These are phyloP conservation scores for Fraxinus ornus DNA, from an alignment of 305 asterid species.

Conservation along the genomic window DNA sequence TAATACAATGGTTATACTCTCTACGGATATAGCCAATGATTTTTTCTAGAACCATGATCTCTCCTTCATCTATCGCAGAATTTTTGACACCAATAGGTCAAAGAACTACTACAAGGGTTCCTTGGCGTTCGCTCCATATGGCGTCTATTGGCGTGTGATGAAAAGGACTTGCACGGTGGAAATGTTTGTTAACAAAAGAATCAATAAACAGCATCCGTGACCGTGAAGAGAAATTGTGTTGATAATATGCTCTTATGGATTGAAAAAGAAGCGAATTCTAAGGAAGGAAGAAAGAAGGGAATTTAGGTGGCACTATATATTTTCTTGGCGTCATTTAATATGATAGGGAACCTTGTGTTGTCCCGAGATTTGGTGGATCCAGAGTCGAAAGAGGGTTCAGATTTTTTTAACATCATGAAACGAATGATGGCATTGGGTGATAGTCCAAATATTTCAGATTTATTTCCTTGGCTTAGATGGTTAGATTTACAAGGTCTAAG, in stretches of 20 bases:
- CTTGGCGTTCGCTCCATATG: no score
- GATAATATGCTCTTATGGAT: slow-evolving; percentile 54
- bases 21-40: no score
- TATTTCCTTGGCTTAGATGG: slow-evolving; percentile 47
- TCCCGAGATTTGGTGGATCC: slow-evolving; percentile 46
- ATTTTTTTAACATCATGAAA: slow-evolving; percentile 34
- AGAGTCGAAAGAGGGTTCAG: slow-evolving; percentile 40
- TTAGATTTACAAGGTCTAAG: slow-evolving; percentile 48
- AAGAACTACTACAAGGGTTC: no score
- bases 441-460: slow-evolving; percentile 31
- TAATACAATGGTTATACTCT: no score
- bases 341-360: slow-evolving; percentile 56
- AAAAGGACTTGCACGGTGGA: slow-evolving; percentile 24
- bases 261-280: slow-evolving; percentile 21
- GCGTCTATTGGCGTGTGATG: no score
- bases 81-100: no score
- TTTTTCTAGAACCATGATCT: no score
- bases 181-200: slow-evolving; percentile 45
- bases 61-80: no score
- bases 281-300: slow-evolving; percentile 12
- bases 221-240: slow-evolving; percentile 41
- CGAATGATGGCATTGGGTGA: no score
- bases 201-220: slow-evolving; percentile 31
- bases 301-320: slow-evolving; percentile 33
- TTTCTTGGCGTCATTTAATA: slow-evolving; percentile 48